Percentiles rank a stretch among this genome's conserved stretches.
Conservation (phyloP, 23 red algal genomes). For the Pyropia haitanensis region DNA sequence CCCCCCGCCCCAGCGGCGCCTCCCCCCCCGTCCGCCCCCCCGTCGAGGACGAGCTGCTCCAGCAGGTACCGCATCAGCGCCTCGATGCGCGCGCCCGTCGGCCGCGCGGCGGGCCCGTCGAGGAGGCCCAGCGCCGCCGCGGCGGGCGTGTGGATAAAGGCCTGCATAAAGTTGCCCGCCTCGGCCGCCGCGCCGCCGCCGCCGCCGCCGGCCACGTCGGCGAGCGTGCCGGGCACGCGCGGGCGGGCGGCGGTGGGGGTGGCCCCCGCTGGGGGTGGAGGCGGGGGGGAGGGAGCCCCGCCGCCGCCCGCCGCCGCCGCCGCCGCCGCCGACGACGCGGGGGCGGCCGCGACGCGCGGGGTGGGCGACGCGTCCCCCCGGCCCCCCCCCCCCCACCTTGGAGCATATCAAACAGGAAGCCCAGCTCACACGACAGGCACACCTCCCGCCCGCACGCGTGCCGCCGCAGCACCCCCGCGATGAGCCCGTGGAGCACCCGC, state of each 20-base stretch:
- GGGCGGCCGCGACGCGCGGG: too few relatives aligned
- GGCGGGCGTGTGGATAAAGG: conserved; percentile 73
- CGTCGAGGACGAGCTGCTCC: conserved; percentile 78
- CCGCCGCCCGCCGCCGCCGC: too few relatives aligned
- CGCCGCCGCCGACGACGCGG: too few relatives aligned
- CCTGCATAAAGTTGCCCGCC: conserved; percentile 74
- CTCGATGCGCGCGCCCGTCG: conserved; percentile 59
- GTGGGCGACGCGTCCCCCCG: conserved; percentile 40
- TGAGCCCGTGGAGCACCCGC: conserved; percentile 50
- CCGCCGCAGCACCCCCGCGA: conserved; percentile 3
- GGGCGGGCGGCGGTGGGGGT: too few relatives aligned
- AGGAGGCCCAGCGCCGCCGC: conserved; percentile 79
- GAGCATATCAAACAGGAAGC: conserved; percentile 88
- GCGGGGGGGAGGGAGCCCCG: too few relatives aligned
- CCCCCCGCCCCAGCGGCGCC: too few relatives aligned
- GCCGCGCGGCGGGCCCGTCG: conserved; percentile 43
- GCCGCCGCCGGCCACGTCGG: conserved; percentile 15
- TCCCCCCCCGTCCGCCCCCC: not conserved
- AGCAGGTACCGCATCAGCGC: conserved; percentile 78
- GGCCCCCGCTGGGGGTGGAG: too few relatives aligned
- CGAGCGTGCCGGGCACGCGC: too few relatives aligned
- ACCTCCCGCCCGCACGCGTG: conserved; percentile 56
- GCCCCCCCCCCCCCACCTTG: conserved; percentile 59
- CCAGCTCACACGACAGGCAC: conserved; percentile 78
- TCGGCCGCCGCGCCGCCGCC: conserved; percentile 66